These are phyloP conservation scores for Tolypocladium pustulatum DNA, from an alignment of 2,329 filamentous ascomycete genomes.

Conservation along the genomic window DNA sequence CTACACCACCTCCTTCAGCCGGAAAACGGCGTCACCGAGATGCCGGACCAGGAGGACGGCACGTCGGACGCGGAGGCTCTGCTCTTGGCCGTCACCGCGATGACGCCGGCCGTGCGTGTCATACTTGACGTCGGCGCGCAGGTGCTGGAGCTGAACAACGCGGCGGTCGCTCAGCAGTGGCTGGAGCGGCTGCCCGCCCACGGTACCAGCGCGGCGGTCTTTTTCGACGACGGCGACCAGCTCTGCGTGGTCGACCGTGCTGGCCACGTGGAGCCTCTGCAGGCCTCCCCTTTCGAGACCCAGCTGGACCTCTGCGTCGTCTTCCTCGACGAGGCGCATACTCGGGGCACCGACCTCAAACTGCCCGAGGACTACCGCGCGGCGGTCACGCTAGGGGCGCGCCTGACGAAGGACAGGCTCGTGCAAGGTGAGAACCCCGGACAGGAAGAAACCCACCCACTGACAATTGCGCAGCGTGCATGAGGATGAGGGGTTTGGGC, in stretches of 20 bases:
- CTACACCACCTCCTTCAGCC: slow-evolving; percentile 44
- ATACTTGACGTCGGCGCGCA: slow-evolving; percentile 64
- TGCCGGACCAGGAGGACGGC: not conserved
- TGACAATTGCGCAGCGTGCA: slow-evolving; percentile 39
- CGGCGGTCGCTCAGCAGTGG: slow-evolving; percentile 43
- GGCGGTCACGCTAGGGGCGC: slow-evolving; percentile 55
- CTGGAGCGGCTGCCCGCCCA: slow-evolving; percentile 17
- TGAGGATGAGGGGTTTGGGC: slow-evolving; percentile 61
- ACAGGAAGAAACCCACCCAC: slow-evolving; percentile 11
- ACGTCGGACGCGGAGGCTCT: slow-evolving; percentile 25
- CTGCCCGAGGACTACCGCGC: slow-evolving; percentile 49
- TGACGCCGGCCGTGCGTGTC: slow-evolving; percentile 36
- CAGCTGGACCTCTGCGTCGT: slow-evolving; percentile 51
- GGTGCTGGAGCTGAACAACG: slow-evolving; percentile 53
- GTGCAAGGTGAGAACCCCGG: slow-evolving; percentile 44
- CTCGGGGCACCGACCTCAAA: slow-evolving; percentile 57
- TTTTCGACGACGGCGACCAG: slow-evolving; percentile 45
- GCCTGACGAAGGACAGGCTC: slow-evolving; percentile 56
- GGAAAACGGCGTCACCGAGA: slow-evolving; percentile 31
- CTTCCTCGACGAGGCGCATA: slow-evolving; percentile 62
- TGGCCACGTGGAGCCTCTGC: slow-evolving; percentile 35
- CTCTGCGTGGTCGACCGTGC: slow-evolving; percentile 39
- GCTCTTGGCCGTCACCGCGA: slow-evolving; percentile 26
- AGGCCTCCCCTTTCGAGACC: slow-evolving; percentile 45
- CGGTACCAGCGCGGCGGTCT: slow-evolving; percentile 27